Percentiles rank a stretch among this genome's conserved stretches.
phyloP scores from a whole-genome alignment of 2,329 filamentous ascomycete genomes.

The Phaeosphaeriaceae sp. region DNA sequence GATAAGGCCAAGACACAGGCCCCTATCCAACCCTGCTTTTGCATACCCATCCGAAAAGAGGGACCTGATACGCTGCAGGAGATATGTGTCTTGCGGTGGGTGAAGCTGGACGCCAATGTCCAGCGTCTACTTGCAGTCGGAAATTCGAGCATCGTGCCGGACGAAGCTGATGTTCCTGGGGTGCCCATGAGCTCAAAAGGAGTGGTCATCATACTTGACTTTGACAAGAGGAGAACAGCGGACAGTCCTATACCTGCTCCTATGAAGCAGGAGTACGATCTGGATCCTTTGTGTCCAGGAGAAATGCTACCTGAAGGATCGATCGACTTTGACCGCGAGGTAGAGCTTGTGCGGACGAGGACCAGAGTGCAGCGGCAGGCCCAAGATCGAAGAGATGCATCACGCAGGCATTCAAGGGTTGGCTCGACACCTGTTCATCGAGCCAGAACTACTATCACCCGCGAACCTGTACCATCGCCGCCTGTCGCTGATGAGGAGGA shows the following conservation, averaged over 20 bases:
- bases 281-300: conserved; percentile 47
- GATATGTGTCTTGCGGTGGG: conserved; percentile 47
- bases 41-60: conserved; percentile 43
- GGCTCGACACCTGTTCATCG: conserved; percentile 34
- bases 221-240: conserved; percentile 39
- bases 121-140: conserved; percentile 49
- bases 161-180: conserved; percentile 33
- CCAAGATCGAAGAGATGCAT: conserved; percentile 30
- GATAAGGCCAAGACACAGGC: conserved; percentile 33
- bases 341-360: conserved; percentile 48
- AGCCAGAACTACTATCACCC: conserved; percentile 36
- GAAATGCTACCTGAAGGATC: conserved; percentile 48
- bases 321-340: conserved; percentile 51
- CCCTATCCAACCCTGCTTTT: conserved; percentile 47
- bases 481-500: conserved; percentile 39
- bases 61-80: conserved; percentile 43
- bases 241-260: conserved; percentile 29
- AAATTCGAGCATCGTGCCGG: conserved; percentile 36
- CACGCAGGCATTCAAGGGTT: conserved; percentile 36
- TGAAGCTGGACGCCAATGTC: conserved; percentile 33
- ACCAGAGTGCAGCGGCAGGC: conserved; percentile 48
- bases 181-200: conserved; percentile 44
- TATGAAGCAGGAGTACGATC: conserved; percentile 43
- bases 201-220: conserved; percentile 48
- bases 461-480: conserved; percentile 23